Base-by-base conservation (phyloP, 176 grass and related monocot species). In the Pontederia crassipes region DNA sequence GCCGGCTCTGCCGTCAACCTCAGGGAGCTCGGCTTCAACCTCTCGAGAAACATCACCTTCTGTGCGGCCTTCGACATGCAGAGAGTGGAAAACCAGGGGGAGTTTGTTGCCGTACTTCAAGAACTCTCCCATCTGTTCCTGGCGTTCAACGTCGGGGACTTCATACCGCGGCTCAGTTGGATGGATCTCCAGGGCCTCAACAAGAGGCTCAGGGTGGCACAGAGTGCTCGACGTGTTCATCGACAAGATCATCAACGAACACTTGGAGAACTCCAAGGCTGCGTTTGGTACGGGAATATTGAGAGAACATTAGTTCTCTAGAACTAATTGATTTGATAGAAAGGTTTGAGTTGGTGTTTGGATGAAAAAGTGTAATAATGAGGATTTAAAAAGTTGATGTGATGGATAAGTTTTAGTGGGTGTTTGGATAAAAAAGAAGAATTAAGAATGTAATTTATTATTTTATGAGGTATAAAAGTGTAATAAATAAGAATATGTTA, bases 171-270 rank as follows among this genome's bases (percentile, higher is more conserved):
- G 61, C 10, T 64, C 9, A 9, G 78, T 32, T 88, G 87, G 92
- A 57, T 75, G 59, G 92, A 97, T 67, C 73, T 55, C 24, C 84
- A 83, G 17, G 92, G 87, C 3, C 68, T 97, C 45, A 88, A 91
- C 74, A 32, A 45, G 35, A 68, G 92, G 52, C 80, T 97, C 58
- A 65, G 55, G 57, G 62, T 45, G 5, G 87, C 87, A 0, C 83
- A 83, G 9, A 4, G 68, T 84, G 26, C 87, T 97, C 29, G 92
- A 97, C 59, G 4, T 60, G 15, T 97, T 91, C 78, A 91, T 97
- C 46, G 92, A 91, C 77, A 91, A 78, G 81, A 97, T 97, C 73
- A 97, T 97, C 59, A 79, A 97, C 79, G 81, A 82, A 69, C 92
- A 97, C 78, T 75, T 97, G 59, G 52, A 10, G 67, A 77, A 83